A percentile compares a stretch with the other conserved stretches of the same genome.
phyloP scores from a whole-genome alignment of 129 eudicot genomes.

The Tagetes erecta region DNA sequence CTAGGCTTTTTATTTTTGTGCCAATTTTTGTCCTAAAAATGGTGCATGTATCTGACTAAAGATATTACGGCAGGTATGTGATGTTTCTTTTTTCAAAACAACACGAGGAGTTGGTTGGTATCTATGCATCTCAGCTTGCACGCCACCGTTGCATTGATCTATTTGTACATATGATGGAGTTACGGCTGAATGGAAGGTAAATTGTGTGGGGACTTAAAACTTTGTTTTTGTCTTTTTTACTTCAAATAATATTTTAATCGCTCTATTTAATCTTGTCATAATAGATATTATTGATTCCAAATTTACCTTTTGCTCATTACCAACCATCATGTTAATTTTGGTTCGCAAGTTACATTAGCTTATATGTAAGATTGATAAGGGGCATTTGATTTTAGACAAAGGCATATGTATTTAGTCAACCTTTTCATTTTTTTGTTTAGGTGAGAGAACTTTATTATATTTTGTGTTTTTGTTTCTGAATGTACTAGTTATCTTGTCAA shows the following conservation, averaged over 20 bases:
- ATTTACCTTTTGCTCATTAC: background rate
- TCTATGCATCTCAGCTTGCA: conserved; percentile 96
- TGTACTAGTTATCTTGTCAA: background rate
- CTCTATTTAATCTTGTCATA: background rate
- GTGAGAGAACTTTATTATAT: background rate
- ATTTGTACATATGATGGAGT: conserved; percentile 98
- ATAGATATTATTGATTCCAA: background rate
- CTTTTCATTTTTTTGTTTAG: background rate
- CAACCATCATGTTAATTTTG: background rate
- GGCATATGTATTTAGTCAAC: background rate
- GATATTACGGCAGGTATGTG: conserved; percentile 58
- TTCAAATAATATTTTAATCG: background rate
- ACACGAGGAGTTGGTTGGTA: conserved; percentile 88
- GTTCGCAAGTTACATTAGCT: background rate
- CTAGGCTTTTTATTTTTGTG: too few relatives aligned
- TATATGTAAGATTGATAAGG: background rate
- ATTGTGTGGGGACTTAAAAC: background rate
- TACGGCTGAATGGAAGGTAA: conserved; percentile 85
- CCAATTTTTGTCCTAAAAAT: background rate
- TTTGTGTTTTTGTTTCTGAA: background rate
- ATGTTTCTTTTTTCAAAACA: conserved; percentile 90
- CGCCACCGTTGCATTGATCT: conserved; percentile 94
- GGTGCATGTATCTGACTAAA: conserved; percentile 22
- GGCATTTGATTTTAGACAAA: background rate
- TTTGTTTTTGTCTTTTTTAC: background rate